phyloP scores from a whole-genome alignment of 2,329 filamentous ascomycete species.

The Thermomyces lanuginosus region DNA sequence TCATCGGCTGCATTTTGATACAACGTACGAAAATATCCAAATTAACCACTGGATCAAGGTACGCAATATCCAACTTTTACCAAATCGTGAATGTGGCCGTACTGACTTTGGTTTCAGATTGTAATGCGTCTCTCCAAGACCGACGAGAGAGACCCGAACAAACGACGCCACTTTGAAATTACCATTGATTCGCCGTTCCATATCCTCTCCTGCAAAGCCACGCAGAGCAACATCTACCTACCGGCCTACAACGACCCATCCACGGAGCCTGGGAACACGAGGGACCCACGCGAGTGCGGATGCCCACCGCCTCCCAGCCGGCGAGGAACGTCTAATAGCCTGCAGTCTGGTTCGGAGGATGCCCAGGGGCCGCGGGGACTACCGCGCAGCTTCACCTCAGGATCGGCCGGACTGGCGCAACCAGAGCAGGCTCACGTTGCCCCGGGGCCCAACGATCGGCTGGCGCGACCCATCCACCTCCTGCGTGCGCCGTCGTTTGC shows the following conservation, averaged over 20 bases:
- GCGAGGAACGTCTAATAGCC: constrained; percentile 13
- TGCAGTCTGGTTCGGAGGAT: constrained; percentile 11
- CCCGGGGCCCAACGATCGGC: constrained; percentile 29
- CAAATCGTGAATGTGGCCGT: neutral
- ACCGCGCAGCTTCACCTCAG: constrained; percentile 23
- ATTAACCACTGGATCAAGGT: constrained; percentile 97
- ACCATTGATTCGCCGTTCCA: constrained; percentile 93
- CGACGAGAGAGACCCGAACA: constrained; percentile 59
- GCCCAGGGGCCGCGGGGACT: constrained; percentile 10
- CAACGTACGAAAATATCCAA: constrained; percentile 83
- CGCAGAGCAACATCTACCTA: constrained; percentile 70
- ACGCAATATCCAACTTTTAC: constrained; percentile 13
- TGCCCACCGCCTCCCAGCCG: constrained; percentile 48
- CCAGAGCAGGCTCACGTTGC: constrained; percentile 35
- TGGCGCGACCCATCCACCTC: constrained; percentile 62
- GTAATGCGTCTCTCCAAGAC: constrained; percentile 80
- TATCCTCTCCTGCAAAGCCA: constrained; percentile 83
- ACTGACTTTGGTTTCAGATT: constrained; percentile 40
- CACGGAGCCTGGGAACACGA: constrained; percentile 32
- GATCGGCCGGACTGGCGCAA: constrained; percentile 26
- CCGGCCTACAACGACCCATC: constrained; percentile 58
- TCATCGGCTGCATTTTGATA: constrained; percentile 66
- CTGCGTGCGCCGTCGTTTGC: constrained; percentile 72
- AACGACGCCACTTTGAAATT: constrained; percentile 82
- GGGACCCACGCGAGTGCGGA: constrained; percentile 45